Evolutionary conservation across 108 stramenopile species (phyloP).

Genomic region (Parmales sp.): DNA sequence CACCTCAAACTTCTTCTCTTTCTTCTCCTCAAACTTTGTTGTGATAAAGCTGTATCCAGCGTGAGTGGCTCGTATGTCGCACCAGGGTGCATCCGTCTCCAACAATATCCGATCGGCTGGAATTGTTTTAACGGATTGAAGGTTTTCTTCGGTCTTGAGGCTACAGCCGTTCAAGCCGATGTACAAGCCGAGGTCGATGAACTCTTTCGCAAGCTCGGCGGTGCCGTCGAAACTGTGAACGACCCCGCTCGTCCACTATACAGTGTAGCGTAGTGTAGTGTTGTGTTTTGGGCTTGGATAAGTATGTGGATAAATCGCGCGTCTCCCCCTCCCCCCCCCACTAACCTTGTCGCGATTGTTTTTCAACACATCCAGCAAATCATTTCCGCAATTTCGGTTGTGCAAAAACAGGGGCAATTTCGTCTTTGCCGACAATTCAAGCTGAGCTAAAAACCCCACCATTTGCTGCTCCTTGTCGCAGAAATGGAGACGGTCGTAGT

Average conservation of each 20-base stretch:
- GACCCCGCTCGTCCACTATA: slow-evolving; percentile 37
- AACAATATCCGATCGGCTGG: slow-evolving; percentile 72
- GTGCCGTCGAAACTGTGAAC: slow-evolving; percentile 84
- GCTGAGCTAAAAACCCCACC: slow-evolving; percentile 64
- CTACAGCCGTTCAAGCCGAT: slow-evolving; percentile 95
- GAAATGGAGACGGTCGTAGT: slow-evolving; percentile 89
- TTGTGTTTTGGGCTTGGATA: too few species aligned
- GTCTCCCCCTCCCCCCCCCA: too few species aligned
- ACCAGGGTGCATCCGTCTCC: slow-evolving; percentile 97
- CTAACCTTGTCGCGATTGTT: neutral
- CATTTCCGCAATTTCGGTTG: slow-evolving; percentile 71
- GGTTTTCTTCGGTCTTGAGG: slow-evolving; percentile 75
- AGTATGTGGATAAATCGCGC: too few species aligned
- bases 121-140: slow-evolving; percentile 54
- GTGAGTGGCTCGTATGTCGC: slow-evolving; percentile 68
- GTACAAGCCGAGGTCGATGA: slow-evolving; percentile 67
- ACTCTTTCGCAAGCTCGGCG: slow-evolving; percentile 60
- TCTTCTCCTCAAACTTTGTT: slow-evolving; percentile 52
- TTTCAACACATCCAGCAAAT: slow-evolving; percentile 55
- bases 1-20: slow-evolving; percentile 81
- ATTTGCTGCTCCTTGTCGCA: slow-evolving; percentile 65
- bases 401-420: slow-evolving; percentile 85
- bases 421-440: slow-evolving; percentile 45
- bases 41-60: slow-evolving; percentile 49
- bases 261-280: too few species aligned